Evolutionary conservation across 495 filamentous ascomycete species (phyloP), one percentile per base, ranked within the genome.

Genomic region (Xylaria cubensis): DNA sequence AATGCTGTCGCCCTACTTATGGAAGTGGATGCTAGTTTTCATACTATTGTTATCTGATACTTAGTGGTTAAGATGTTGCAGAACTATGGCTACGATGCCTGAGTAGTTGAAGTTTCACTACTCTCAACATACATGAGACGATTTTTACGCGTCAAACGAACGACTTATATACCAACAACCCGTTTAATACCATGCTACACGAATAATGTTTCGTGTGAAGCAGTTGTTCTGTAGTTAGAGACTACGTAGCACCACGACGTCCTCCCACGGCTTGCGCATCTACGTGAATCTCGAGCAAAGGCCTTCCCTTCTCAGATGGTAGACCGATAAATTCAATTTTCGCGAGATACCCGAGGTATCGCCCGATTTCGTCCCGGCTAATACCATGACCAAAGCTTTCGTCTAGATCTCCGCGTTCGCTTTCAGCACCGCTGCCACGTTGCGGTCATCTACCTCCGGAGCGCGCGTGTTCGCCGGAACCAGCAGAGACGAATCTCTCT

Each of bases 391-490:
- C 48, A 7, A 50, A 50, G 19, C 48, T 50, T 19, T 21, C 48
- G 19, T 21, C 48, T 19, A 50, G 4, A 2, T 50, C 48, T 21
- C 48, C n/a, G 48, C 48, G 19, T 50, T 19, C 46, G 46, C 46
- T 19, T 50, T 50, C 17, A 50, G 46, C 46, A 50, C 46, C 46
- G 46, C 46, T 8, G 15, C 46, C 17, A 19, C 46, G 46, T 50
- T 50, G 46, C 46, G 46, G 44, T 46, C 42, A 15, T 93, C 92
- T 32, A 98, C 84, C 77, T 93, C 92, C 0, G 93, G 94, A 1
- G 94, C 93, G 69, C 89, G 90, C 15, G 93, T 94, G 72, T 89
- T 89, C 13, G 87, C 87, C 0, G 94, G 94, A 10, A n/a, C n/a
- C n/a, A n/a, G 42, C 42, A 5, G 42, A 46, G 42, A 46, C 42